Conservation (phyloP, 75 land plant species). For the Cryptomeria japonica region DNA sequence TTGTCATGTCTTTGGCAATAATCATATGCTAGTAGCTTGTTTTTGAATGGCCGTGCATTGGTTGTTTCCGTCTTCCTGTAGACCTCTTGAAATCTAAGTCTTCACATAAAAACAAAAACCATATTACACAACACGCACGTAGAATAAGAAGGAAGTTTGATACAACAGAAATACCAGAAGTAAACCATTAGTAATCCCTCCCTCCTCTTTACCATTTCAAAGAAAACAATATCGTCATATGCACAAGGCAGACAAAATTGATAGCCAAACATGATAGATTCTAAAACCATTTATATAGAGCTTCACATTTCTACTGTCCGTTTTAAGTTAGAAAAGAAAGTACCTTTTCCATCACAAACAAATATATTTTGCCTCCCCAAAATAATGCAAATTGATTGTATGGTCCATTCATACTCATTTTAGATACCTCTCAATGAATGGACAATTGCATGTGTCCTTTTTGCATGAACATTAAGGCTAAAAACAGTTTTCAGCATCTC, state of each 20-base stretch:
- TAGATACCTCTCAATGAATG: not conserved
- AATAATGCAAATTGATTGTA: not conserved
- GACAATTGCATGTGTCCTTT: not conserved
- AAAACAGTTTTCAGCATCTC: not conserved
- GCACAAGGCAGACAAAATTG: not conserved
- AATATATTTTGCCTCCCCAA: not conserved
- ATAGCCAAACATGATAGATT: not conserved
- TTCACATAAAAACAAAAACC: not conserved
- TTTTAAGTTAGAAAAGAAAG: not conserved
- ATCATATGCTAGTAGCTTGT: not conserved
- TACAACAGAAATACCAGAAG: not conserved
- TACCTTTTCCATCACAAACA: not conserved
- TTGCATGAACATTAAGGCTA: not conserved
- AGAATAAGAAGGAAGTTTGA: not conserved
- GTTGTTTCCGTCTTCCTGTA: not conserved
- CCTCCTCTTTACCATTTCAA: not conserved
- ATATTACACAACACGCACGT: not conserved
- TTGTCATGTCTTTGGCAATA: not conserved
- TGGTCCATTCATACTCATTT: not conserved
- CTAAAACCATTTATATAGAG: not conserved
- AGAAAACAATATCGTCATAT: not conserved
- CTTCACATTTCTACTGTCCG: not conserved
- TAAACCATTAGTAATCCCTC: not conserved
- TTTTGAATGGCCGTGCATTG: not conserved
- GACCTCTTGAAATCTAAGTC: not conserved